A percentile compares a stretch with the other conserved stretches of the same genome.
Conservation (phyloP, 192 early-diverging fungal genomes). For the Umbelopsis isabellina region DNA sequence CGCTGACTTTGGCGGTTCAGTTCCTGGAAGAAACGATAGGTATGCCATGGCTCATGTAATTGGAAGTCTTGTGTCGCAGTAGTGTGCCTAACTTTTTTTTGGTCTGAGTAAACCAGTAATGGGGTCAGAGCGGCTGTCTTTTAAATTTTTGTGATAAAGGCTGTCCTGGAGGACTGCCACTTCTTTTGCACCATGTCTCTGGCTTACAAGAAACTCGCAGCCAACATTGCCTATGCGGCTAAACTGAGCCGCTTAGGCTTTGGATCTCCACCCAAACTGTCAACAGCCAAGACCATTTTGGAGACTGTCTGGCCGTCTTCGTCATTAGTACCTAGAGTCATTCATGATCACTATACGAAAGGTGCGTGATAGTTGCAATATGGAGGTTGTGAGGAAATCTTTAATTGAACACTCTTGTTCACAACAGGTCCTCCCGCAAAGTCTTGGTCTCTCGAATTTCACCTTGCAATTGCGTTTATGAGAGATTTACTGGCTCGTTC, state of each 20-base stretch:
- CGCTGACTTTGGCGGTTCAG: not conserved
- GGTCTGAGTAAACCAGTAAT: too few species aligned
- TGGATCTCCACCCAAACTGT: slow-evolving; percentile 7
- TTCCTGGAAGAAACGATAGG: not conserved
- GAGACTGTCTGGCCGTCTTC: not conserved
- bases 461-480: slow-evolving; percentile 32
- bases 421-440: slow-evolving; percentile 42
- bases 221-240: not conserved
- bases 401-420: not conserved
- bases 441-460: slow-evolving; percentile 44
- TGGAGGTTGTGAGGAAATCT: not conserved
- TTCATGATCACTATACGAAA: slow-evolving; percentile 13
- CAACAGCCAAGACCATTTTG: slow-evolving; percentile 9
- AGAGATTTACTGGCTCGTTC: slow-evolving; percentile 28
- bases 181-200: not conserved
- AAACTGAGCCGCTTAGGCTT: slow-evolving; percentile 9
- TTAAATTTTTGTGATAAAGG: not conserved
- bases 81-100: too few species aligned
- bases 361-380: not conserved
- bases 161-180: not conserved
- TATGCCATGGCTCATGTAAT: not conserved
- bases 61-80: too few species aligned
- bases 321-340: slow-evolving; percentile 4
- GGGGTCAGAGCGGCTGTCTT: not conserved
- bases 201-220: slow-evolving; percentile 5